Base-by-base conservation (phyloP, 306 rosid genomes). In the Canavalia ensiformis region DNA sequence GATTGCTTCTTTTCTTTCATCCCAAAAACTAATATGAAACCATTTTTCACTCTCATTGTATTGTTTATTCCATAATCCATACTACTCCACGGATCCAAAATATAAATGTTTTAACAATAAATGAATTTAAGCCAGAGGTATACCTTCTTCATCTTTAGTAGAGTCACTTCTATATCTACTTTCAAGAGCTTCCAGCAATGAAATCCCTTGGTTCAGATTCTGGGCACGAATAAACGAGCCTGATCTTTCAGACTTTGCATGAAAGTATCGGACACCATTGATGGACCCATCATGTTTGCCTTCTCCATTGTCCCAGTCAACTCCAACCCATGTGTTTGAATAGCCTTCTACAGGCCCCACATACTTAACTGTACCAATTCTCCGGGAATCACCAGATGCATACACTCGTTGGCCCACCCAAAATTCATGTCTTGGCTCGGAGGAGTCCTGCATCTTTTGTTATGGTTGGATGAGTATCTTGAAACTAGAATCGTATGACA, bases 61-160 rank as follows among this genome's bases (percentile, higher is more conserved):
- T 10, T 46, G 31, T 72, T 41, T 35, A 44, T 44, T 3, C 41
- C 41, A 41, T 18, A 18, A 18, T 5, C 72, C 60, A 41, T 35
- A 67, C 4, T 34, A 39, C 46, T 59, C 69, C 35, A 59, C 35
- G 47, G 34, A 79, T 45, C 62, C 49, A 70, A 56, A 68, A 52
- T 11, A 66, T 45, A 49, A 29, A 33, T 10, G 75, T 7, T 60
- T 28, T 33, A 71, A 34, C 63, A 50, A 81, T 4, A 78, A 29
- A 79, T 46, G 6, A 60, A 75, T 47, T 58, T 13, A 74, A 81
- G 39, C 68, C 9, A 56, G 77, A 82, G 12, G 54, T 62, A 37
- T 84, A 95, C 98, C 98, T 69, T 93, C 97, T 87, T 95, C 99
- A 83, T 93, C 98, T 65, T 95, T 84, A 13, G 93, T 91, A 47